Evolutionary conservation across 2,329 filamentous ascomycete genomes (phyloP), one percentile per base, ranked within the genome.

Genomic region (Pleoardoris graminearum): DNA sequence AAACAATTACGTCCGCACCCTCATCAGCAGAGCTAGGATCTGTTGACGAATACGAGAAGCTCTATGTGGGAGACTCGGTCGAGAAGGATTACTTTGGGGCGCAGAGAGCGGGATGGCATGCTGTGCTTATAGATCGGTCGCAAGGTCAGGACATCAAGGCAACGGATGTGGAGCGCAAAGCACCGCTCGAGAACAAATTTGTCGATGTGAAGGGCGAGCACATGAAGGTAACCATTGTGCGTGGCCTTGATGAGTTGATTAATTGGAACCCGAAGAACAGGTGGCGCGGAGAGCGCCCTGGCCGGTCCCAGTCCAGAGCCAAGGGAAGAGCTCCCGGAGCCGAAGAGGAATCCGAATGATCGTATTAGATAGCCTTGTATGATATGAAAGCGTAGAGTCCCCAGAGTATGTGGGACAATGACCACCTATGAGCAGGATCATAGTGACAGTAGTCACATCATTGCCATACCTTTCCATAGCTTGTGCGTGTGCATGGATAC

Each of bases 51-150:
- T 72, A 67, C 10, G 70, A 76, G 33, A 79, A 76, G 55, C 59
- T 84, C 2, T 81, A 84, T 62, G 75, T 85, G 3, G 82, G 83
- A 0, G 82, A 85, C 58, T 79, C 82, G 43, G 53, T 78, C 7
- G 66, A 71, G 17, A 80, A 83, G 49, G 82, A 85, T 57, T 78
- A 78, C 17, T 58, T 73, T 1, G 82, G 79, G 1, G 79, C 82
- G 0, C 50, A 69, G 33, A 55, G 61, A 14, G 79, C 79, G 7
- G 79, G 78, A 0, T 83, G 80, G 80, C 63, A 74, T 37, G 70
- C 73, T 0, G 61, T 81, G 1, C 53, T 79, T 21, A 53, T 82
- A 12, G 72, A 77, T 52, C 66, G 77, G 21, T 59, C 23, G n/a
- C 16, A 7, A 16, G 14, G n/a, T 21, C 7, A 29, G 33, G 22